phyloP scores from a whole-genome alignment of 1,284 basidiomycete genomes.

The Trichosporon sp. region DNA sequence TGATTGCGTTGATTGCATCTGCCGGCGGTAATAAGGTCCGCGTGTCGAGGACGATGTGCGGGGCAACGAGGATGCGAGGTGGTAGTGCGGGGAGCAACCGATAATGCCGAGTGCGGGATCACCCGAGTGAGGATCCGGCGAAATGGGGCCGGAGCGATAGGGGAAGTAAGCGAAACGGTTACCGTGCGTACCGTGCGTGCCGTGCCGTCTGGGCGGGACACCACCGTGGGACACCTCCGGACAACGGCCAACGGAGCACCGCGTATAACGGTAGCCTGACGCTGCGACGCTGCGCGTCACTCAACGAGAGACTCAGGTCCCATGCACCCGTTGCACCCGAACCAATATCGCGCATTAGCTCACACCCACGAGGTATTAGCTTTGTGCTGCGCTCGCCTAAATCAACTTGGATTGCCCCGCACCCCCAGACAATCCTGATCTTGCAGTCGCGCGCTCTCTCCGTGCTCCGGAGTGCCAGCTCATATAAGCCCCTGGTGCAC shows the following conservation, averaged over 20 bases:
- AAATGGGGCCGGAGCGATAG: slow-evolving; percentile 17
- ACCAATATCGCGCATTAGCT: slow-evolving; percentile 8
- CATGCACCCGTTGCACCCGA: background rate
- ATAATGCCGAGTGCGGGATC: slow-evolving; percentile 17
- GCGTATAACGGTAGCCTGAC: slow-evolving; percentile 5
- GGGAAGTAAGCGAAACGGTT: slow-evolving; percentile 1
- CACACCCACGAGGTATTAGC: background rate
- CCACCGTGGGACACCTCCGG: slow-evolving; percentile 7
- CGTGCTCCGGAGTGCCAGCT: background rate
- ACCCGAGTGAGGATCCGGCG: slow-evolving; percentile 14
- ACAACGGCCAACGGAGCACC: slow-evolving; percentile 14
- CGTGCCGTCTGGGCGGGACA: background rate
- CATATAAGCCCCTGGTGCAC: slow-evolving; percentile 9
- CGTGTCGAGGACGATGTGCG: slow-evolving; percentile 2
- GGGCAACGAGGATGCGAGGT: background rate
- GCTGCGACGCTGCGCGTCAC: background rate
- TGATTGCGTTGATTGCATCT: background rate
- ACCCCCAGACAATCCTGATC: background rate
- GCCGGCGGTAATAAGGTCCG: slow-evolving; percentile 16
- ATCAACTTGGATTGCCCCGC: background rate
- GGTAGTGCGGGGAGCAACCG: background rate
- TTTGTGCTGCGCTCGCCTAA: slow-evolving; percentile 12
- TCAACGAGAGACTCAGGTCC: background rate
- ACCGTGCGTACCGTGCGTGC: background rate
- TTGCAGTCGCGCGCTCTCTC: background rate